A percentile compares a stretch with the other conserved stretches of the same genome.
Conservation (phyloP, 2,329 filamentous ascomycete genomes). For the Stachybotrys chartarum region DNA sequence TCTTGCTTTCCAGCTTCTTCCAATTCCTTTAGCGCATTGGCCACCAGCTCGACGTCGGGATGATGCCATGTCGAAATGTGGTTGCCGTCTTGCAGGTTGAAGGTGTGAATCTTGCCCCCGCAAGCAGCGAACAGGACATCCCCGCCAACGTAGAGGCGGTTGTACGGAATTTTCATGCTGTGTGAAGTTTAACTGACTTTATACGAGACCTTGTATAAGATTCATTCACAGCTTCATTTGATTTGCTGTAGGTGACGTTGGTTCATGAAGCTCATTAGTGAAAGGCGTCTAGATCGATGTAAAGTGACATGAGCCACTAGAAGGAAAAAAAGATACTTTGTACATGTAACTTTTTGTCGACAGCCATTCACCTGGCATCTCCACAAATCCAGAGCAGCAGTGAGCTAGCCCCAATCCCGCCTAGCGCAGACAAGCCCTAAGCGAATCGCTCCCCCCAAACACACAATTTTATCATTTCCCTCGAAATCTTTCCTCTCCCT, state of each 20-base stretch:
- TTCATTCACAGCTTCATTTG: no score
- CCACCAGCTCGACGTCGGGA: constrained; percentile 29
- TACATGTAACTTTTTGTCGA: constrained; percentile 17
- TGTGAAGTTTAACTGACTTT: not conserved
- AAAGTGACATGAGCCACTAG: not conserved
- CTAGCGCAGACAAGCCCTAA: constrained; percentile 32
- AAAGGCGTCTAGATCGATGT: not conserved
- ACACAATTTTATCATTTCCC: constrained; percentile 20
- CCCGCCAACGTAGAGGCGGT: constrained; percentile 49
- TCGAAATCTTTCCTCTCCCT: constrained; percentile 9
- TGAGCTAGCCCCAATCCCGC: constrained; percentile 5
- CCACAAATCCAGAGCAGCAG: constrained; percentile 2
- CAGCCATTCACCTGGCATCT: not conserved
- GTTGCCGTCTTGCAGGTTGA: constrained; percentile 50
- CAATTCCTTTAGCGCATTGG: constrained; percentile 8
- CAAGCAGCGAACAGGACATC: constrained; percentile 65
- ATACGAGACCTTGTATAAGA: no score
- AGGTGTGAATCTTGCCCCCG: constrained; percentile 64
- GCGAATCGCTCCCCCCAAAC: constrained; percentile 10
- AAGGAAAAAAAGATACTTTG: constrained; percentile 26
- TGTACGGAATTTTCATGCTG: constrained; percentile 53
- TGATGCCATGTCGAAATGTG: constrained; percentile 57
- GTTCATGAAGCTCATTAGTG: not conserved
- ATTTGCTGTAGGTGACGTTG: no score
- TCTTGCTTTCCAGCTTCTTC: constrained; percentile 6